These are phyloP conservation scores for Coemansia sp. DNA, from an alignment of 192 early-diverging fungal genomes.

Conservation along the genomic window DNA sequence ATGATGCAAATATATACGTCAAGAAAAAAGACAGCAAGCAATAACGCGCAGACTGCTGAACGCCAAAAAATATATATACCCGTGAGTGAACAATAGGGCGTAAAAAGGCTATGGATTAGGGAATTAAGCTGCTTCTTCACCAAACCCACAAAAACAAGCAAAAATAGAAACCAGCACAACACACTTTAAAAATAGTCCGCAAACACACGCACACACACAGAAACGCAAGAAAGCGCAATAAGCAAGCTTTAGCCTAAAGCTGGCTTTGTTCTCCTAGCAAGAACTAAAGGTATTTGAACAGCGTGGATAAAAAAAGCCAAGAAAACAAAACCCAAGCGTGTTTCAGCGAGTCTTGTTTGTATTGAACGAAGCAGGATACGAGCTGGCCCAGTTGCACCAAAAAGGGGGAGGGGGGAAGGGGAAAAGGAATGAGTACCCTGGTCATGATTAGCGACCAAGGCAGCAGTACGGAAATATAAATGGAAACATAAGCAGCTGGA, in stretches of 20 bases:
- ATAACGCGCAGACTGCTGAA: not conserved
- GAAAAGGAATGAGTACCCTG: not conserved
- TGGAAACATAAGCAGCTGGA: not conserved
- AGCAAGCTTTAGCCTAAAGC: not conserved
- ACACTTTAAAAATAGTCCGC: not conserved
- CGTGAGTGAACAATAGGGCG: not conserved
- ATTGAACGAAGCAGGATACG: not conserved
- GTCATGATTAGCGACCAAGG: not conserved
- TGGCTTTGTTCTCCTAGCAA: not conserved
- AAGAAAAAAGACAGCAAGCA: not conserved
- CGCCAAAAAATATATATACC: not conserved
- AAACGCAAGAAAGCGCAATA: not conserved
- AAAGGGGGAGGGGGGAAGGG: not conserved
- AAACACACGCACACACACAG: not conserved
- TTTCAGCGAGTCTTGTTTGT: not conserved
- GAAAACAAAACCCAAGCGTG: not conserved
- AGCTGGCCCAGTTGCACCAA: not conserved
- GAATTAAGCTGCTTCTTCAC: not conserved
- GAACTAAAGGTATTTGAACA: not conserved
- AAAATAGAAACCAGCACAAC: not conserved
- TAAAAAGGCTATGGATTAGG: not conserved
- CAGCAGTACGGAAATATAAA: not conserved
- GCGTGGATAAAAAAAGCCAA: not conserved
- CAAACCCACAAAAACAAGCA: not conserved
- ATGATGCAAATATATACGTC: not conserved